A percentile compares a stretch with the other conserved stretches of the same genome.
phyloP scores from a whole-genome alignment of 192 early-diverging fungal genomes.

The Dissophora ornata region DNA sequence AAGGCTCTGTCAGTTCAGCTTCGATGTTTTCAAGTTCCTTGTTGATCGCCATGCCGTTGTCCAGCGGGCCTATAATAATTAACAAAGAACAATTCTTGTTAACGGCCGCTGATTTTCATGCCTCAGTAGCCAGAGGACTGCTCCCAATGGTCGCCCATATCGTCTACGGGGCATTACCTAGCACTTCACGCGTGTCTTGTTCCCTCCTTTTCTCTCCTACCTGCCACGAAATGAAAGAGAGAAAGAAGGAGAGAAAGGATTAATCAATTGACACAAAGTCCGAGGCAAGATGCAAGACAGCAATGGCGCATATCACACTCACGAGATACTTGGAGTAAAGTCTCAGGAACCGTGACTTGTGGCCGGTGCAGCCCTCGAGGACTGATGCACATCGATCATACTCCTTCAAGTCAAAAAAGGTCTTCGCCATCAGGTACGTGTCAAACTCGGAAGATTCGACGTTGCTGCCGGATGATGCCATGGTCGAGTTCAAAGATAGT shows the following conservation, averaged over 20 bases:
- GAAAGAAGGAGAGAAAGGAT: not conserved
- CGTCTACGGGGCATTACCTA: slow-evolving; percentile 49
- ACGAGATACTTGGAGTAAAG: slow-evolving; percentile 83
- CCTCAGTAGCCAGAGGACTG: no score
- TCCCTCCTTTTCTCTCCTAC: slow-evolving; percentile 70
- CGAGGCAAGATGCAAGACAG: not conserved
- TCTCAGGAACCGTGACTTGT: slow-evolving; percentile 76
- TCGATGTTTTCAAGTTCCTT: slow-evolving; percentile 59
- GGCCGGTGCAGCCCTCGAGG: slow-evolving; percentile 60
- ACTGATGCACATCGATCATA: slow-evolving; percentile 70
- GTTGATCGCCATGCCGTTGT: slow-evolving; percentile 59
- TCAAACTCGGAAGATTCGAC: slow-evolving; percentile 55
- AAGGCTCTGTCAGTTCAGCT: slow-evolving; percentile 56
- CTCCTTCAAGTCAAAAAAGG: slow-evolving; percentile 80
- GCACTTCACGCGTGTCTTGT: slow-evolving; percentile 65
- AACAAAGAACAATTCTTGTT: no score
- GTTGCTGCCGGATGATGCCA: slow-evolving; percentile 2
- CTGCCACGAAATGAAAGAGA: slow-evolving; percentile 31
- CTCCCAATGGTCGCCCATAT: no score
- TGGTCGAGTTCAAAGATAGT: slow-evolving; percentile 1
- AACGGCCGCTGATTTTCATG: no score
- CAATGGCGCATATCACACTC: slow-evolving; percentile 21
- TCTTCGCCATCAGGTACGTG: slow-evolving; percentile 71
- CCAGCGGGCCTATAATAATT: slow-evolving; percentile 50
- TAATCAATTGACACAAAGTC: no score